Percentiles rank a stretch among this genome's conserved stretches.
phyloP scores from a whole-genome alignment of 495 filamentous ascomycete species.

The Amorphotheca resinae region DNA sequence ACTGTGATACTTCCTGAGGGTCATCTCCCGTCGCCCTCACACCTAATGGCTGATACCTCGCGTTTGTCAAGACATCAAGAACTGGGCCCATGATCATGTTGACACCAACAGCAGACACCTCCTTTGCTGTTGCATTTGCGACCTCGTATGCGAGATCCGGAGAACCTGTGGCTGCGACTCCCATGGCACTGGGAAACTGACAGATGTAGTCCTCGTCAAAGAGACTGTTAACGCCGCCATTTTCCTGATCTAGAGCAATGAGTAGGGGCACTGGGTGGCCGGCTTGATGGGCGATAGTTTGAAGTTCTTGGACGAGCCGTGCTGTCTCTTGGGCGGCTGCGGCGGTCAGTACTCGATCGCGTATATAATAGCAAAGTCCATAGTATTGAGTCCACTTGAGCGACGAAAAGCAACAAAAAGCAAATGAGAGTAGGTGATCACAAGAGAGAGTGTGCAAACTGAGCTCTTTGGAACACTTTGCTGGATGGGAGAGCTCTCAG shows the following conservation, averaged over 20 bases:
- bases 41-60: slow-evolving; percentile 72
- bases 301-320: slow-evolving; percentile 67
- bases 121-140: slow-evolving; percentile 75
- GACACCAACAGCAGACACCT: slow-evolving; percentile 74
- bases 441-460: too few relatives aligned
- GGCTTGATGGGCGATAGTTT: slow-evolving; percentile 75
- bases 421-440: too few relatives aligned
- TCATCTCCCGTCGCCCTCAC: slow-evolving; percentile 77
- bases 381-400: background rate
- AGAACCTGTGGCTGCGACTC: slow-evolving; percentile 72
- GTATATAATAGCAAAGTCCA: background rate
- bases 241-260: slow-evolving; percentile 84
- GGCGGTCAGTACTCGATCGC: slow-evolving; percentile 6
- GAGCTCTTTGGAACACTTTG: too few relatives aligned
- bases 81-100: slow-evolving; percentile 87
- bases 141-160: slow-evolving; percentile 66
- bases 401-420: background rate
- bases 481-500: too few relatives aligned
- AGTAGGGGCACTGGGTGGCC: slow-evolving; percentile 74
- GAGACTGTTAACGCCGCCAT: slow-evolving; percentile 88
- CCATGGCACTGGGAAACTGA: slow-evolving; percentile 87
- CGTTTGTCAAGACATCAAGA: slow-evolving; percentile 82
- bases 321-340: slow-evolving; percentile 75
- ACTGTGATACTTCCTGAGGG: slow-evolving; percentile 79
- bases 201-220: slow-evolving; percentile 86